These are phyloP conservation scores for Alternaria sp. DNA, from an alignment of 2,329 filamentous ascomycete species.

Conservation along the genomic window DNA sequence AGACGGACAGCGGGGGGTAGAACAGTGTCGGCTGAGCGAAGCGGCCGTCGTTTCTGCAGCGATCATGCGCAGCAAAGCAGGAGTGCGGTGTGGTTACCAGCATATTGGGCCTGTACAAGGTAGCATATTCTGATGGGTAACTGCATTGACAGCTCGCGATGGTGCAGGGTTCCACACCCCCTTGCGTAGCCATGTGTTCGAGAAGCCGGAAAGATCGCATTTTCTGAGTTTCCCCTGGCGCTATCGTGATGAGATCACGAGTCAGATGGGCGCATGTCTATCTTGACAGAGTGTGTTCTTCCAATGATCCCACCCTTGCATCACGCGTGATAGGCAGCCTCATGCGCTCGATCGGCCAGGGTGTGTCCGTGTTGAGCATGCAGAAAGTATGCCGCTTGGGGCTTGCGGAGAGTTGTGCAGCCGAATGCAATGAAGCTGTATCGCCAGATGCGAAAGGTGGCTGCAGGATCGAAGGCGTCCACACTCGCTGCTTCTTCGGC, in stretches of 20 bases:
- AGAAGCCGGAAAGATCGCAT: slow-evolving; percentile 4
- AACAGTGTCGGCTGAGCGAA: slow-evolving; percentile 4
- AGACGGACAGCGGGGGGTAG: background rate
- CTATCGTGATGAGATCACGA: background rate
- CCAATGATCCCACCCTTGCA: background rate
- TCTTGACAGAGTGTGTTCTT: background rate
- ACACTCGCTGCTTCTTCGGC: slow-evolving; percentile 5
- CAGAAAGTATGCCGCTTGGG: background rate
- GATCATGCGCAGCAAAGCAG: slow-evolving; percentile 6
- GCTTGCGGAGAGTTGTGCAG: background rate
- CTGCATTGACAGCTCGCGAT: slow-evolving; percentile 15
- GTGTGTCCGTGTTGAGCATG: background rate
- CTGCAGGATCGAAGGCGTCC: slow-evolving; percentile 1
- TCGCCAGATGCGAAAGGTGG: slow-evolving; percentile 1
- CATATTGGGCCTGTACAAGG: slow-evolving; percentile 1
- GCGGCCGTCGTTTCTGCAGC: slow-evolving; percentile 4
- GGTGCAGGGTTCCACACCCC: slow-evolving; percentile 17
- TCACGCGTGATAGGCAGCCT: background rate
- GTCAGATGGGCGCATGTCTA: background rate
- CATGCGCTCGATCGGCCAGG: background rate
- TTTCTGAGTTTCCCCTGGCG: background rate
- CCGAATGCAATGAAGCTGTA: background rate
- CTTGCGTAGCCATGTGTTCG: slow-evolving; percentile 14
- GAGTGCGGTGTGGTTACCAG: slow-evolving; percentile 3
- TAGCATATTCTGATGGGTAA: slow-evolving; percentile 13